phyloP scores from a whole-genome alignment of 805 yeast genomes.

The Myxozyma nipponensis region DNA sequence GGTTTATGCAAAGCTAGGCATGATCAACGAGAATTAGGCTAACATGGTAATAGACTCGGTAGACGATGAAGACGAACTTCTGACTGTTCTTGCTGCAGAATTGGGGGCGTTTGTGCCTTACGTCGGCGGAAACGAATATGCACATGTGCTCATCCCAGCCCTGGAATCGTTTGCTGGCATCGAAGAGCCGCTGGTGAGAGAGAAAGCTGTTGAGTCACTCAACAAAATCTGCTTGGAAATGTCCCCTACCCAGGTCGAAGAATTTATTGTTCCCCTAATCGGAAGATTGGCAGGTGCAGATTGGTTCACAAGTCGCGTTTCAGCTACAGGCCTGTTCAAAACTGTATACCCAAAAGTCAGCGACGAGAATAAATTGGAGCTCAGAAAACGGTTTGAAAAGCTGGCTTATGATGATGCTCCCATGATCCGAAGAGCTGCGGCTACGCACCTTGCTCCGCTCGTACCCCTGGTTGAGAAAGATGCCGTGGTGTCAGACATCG shows the following conservation, averaged over 20 bases:
- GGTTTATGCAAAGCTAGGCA: too few species aligned
- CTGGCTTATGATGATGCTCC: conserved; percentile 90
- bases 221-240: conserved; percentile 65
- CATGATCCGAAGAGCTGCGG: conserved; percentile 96
- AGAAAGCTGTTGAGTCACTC: conserved; percentile 81
- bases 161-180: conserved; percentile 82
- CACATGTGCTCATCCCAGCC: conserved; percentile 55
- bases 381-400: conserved; percentile 64
- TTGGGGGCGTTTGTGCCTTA: conserved; percentile 82
- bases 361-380: conserved; percentile 45
- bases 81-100: conserved; percentile 88
- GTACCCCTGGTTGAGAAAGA: conserved; percentile 20
- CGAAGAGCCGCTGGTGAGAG: conserved; percentile 95
- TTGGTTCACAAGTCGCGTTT: conserved; percentile 92
- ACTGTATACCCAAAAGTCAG: conserved; percentile 57
- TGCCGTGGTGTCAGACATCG: conserved; percentile 23
- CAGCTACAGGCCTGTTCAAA: conserved; percentile 84
- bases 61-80: conserved; percentile 98
- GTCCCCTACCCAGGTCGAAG: conserved; percentile 55
- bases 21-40: too few species aligned
- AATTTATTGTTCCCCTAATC: conserved; percentile 69
- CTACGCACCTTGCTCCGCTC: conserved; percentile 51
- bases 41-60: conserved; percentile 31
- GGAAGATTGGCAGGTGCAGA: conserved; percentile 77
- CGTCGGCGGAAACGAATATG: conserved; percentile 75